These are phyloP conservation scores for Calamus simplicifolius DNA, from an alignment of 176 grass and related monocot genomes.

Conservation along the genomic window DNA sequence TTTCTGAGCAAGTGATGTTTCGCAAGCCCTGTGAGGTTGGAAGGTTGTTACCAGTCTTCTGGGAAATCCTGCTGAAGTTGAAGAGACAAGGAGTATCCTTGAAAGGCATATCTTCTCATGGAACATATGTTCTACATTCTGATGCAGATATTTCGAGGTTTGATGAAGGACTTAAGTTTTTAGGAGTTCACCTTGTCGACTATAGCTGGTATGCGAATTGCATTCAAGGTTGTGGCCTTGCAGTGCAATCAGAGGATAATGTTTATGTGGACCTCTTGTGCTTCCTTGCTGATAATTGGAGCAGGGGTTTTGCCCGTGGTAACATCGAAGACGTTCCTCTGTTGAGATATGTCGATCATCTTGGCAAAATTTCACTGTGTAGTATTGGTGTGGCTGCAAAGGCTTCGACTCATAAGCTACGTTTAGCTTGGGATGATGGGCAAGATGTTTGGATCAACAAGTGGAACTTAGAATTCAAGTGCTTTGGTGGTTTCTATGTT, in stretches of 20 bases:
- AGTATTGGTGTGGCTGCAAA: constrained; percentile 12
- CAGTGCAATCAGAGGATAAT: constrained; percentile 28
- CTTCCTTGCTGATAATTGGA: constrained; percentile 42
- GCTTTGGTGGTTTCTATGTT: too few relatives aligned
- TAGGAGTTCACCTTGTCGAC: constrained; percentile 31
- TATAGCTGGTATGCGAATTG: constrained; percentile 57
- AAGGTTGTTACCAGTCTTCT: constrained; percentile 40
- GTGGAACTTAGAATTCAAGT: too few relatives aligned
- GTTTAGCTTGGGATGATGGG: too few relatives aligned
- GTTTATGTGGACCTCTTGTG: constrained; percentile 47
- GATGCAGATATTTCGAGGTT: constrained; percentile 36
- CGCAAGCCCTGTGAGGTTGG: constrained; percentile 42
- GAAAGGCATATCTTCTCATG: constrained; percentile 41
- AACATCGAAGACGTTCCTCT: constrained; percentile 44
- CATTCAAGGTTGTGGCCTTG: constrained; percentile 45
- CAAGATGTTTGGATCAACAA: too few relatives aligned
- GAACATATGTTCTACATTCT: constrained; percentile 43
- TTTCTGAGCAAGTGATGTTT: constrained; percentile 47
- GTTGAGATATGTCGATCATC: constrained; percentile 38
- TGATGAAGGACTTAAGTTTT: constrained; percentile 32
- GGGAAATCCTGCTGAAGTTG: constrained; percentile 45
- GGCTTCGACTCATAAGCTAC: too few relatives aligned
- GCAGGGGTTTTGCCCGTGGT: constrained; percentile 7
- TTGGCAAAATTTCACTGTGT: constrained; percentile 22
- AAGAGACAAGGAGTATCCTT: constrained; percentile 24